Evolutionary conservation across 2,329 filamentous ascomycete genomes (phyloP).

Genomic region (Botrytis tulipae): DNA sequence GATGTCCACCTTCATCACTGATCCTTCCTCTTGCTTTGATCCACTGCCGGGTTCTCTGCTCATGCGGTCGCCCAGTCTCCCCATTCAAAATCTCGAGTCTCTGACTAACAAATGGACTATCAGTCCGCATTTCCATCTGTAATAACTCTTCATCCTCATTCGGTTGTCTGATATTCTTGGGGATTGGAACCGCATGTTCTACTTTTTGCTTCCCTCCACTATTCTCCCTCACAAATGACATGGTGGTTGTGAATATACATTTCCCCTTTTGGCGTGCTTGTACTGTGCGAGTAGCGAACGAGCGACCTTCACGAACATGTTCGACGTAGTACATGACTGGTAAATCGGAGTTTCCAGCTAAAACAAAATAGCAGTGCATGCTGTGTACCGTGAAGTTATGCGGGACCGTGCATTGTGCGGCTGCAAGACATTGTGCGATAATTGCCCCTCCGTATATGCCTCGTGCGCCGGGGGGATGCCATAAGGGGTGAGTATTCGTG

Average conservation of each 20-base stretch:
- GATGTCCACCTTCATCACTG: constrained; percentile 67
- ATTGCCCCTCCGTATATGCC: constrained; percentile 93
- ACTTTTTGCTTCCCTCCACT: constrained; percentile 54
- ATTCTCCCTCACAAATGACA: constrained; percentile 76
- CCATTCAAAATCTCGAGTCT: constrained; percentile 56
- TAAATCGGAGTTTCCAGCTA: constrained; percentile 79
- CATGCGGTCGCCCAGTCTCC: constrained; percentile 52
- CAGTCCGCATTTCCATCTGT: constrained; percentile 32
- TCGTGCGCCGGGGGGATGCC: constrained; percentile 87
- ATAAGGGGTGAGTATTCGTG: constrained; percentile 87
- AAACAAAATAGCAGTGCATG: constrained; percentile 99
- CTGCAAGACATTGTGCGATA: constrained; percentile 86
- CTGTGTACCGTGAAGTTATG: constrained; percentile 80
- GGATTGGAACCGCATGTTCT: constrained; percentile 63
- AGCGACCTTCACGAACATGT: constrained; percentile 83
- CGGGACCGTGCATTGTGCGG: constrained; percentile 84
- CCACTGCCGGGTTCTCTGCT: constrained; percentile 71
- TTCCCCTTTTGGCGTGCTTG: constrained; percentile 85
- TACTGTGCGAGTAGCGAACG: constrained; percentile 91
- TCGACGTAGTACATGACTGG: constrained; percentile 96
- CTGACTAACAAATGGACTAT: constrained; percentile 56
- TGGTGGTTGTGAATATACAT: constrained; percentile 92
- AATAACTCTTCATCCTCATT: constrained; percentile 45
- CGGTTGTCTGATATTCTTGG: constrained; percentile 43
- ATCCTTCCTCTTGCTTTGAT: constrained; percentile 73